Base-by-base conservation (phyloP, 768 basidiomycete species). In the Scleroderma bovista region DNA sequence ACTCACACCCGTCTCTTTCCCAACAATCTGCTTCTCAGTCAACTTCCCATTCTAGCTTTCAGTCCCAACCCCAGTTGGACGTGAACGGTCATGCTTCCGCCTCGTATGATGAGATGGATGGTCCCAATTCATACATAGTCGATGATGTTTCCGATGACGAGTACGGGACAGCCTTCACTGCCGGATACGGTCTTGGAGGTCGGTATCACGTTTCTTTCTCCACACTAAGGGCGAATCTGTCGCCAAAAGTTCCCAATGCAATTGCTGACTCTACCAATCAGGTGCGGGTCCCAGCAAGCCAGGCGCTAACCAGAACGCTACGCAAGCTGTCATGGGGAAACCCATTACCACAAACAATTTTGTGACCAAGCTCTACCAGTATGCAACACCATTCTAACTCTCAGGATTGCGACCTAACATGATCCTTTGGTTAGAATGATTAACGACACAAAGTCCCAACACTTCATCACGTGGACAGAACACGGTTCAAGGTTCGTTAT, bases 361-460 rank as follows among this genome's bases (percentile, higher is more conserved):
- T 65, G 89, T 92, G 42, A 85, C 85, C 24, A 93, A 93, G 75
- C 74, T 92, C 17, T 92, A 90, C 68, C 86, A 88, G 86, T 87
- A 58, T 64, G 85, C 19, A 41, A 17, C 32, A 15, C 6, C 19
- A 2, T 8, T 17, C 45, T 10, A 45, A 13, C 31, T 17, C n/a
- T 31, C 11, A 6, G 32, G 26, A 19, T 20, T 16, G 31, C 32
- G 16, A 34, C 19, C 24, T 44, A 19, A 54, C 17, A 34, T 36
- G 2, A 6, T 20, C 39, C 39, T 41, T 51, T 51, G 46, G 41
- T 46, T 59, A 91, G 88, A 62, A 92, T 93, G 88, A 91, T 93
- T 68, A 88, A 77, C 59, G 89, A 92, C 64, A 66, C 86, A 8
- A 87, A 88, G 62, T 85, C 85, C 1, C 76, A 84, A 6, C 81